Evolutionary conservation across 2,329 filamentous ascomycete species (phyloP), one percentile per base, ranked within the genome.

Genomic region (Lasiodiplodia hormozganensis): DNA sequence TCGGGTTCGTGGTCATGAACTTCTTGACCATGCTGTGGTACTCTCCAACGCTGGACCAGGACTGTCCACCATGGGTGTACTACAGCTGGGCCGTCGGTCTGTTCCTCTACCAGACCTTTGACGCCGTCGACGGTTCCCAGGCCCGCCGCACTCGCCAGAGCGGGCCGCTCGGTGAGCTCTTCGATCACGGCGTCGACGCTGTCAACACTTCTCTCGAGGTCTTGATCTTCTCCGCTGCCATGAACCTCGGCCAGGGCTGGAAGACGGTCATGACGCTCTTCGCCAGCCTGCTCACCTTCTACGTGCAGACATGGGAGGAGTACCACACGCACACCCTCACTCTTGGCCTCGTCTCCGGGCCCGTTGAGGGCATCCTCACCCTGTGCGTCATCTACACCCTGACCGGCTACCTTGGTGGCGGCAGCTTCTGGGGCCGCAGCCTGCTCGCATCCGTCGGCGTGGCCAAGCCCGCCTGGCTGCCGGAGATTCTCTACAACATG

Each of bases 221-320:
- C 47, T 85, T 98, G 69, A 88, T 99, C 73, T 99, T 99, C 77
- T 92, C 94, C 12, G 94, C 91, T 40, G 90, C 92, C 43, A 94
- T 97, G 85, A 97, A 97, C 77, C 88, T 98, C 77, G 95, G 95
- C 56, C 93, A 97, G 82, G 89, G 91, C 70, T 97, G 94, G 95
- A 89, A 89, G 81, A 97, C 94, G 0, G 89, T 97, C 14, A 83
- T 93, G 69, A 89, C 87, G 4, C 87, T 97, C 18, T 97, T 97
- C 82, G 92, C 91, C 73, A 90, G 92, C 40, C 88, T 95, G 69
- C 85, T 96, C 74, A 97, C 96, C n/a, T 99, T 99, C 81, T 98
- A 98, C 80, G 91, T 98, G 52, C 96, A 98, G 80, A 98, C 96
- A 40, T 99, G 96, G 96, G 96, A 99, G 77, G 96, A 98, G 80